Conservation (phyloP, 768 basidiomycete genomes). For the Grammothele lineata region DNA sequence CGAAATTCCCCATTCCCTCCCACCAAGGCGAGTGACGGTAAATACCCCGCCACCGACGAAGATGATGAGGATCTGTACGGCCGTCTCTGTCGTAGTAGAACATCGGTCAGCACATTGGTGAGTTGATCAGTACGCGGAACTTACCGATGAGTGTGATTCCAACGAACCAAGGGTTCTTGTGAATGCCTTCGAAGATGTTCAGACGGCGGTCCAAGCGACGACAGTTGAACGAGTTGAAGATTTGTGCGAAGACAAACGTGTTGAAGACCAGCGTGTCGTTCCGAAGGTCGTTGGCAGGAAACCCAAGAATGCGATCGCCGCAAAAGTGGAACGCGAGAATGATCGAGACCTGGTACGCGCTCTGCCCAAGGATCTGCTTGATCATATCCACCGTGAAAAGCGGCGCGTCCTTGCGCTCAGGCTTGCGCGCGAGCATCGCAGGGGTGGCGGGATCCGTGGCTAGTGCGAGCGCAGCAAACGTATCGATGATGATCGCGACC, state of each 20-base stretch:
- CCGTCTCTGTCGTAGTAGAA: constrained; percentile 60
- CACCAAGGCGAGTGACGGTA: constrained; percentile 73
- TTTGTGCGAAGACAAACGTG: constrained; percentile 96
- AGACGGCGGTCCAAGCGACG: constrained; percentile 78
- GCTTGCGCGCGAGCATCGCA: constrained; percentile 77
- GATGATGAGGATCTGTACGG: constrained; percentile 81
- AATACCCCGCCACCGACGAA: constrained; percentile 91
- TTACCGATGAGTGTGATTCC: constrained; percentile 78
- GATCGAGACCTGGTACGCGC: constrained; percentile 76
- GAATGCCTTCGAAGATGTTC: constrained; percentile 86
- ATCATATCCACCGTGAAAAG: constrained; percentile 92
- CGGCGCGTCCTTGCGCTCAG: constrained; percentile 83
- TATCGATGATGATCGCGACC: constrained; percentile 99
- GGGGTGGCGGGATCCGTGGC: constrained; percentile 93
- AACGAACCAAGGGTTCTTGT: constrained; percentile 79
- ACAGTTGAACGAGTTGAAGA: constrained; percentile 93
- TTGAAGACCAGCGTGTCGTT: constrained; percentile 88
- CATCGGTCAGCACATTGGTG: background rate
- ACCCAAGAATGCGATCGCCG: constrained; percentile 66
- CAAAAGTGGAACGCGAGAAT: constrained; percentile 88
- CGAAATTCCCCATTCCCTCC: constrained; percentile 91
- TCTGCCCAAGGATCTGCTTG: constrained; percentile 92
- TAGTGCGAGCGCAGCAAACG: constrained; percentile 94
- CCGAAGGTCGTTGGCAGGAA: constrained; percentile 28
- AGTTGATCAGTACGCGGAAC: background rate